Evolutionary conservation across 495 filamentous ascomycete genomes (phyloP), one percentile per base, ranked within the genome.

Genomic region (Clohesyomyces aquaticus): DNA sequence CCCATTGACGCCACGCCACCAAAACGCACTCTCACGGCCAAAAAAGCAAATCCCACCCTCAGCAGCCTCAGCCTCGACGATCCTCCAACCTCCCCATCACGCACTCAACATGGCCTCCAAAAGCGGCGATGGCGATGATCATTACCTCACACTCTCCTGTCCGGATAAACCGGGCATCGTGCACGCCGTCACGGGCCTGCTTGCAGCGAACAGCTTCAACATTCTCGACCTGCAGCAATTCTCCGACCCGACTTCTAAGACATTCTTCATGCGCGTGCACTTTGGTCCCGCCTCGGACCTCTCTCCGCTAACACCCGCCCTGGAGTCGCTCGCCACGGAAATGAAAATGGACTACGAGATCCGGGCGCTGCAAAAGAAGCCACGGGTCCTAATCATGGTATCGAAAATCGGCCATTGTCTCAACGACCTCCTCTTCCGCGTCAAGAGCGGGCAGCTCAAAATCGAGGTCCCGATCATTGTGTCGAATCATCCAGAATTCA

Each of bases 331-430:
- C 16, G 85, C 85, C 3, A 56, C 77, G 48, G 75, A 82, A 23
- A 80, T 87, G 74, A 63, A 74, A 46, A 83, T 88, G 82, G 74
- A 82, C 65, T 90, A 86, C 76, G 77, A 85, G 59, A 80, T 91
- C 70, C 77, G 82, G 62, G 80, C 83, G 28, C 80, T 82, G 22
- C 74, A 80, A 47, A 77, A 83, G 68, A 90, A 89, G 74, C 82
- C 85, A 23, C 80, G 83, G 56, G 84, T 89, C 59, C 79, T 91
- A 71, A 89, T 91, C 79, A 89, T 91, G 87, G 87, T 90, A 63
- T 88, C 85, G 57, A 91, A 91, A 77, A 90, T 88, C 69, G 88
- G 88, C 43, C 87, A 90, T 77, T 91, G 88, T 73, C 78, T 91
- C 55, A 90, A 91, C 74, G 88, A 91, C 72, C 77, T 91, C n/a